phyloP scores from a whole-genome alignment of 1,284 basidiomycete species.

The Heliocybe sulcata region DNA sequence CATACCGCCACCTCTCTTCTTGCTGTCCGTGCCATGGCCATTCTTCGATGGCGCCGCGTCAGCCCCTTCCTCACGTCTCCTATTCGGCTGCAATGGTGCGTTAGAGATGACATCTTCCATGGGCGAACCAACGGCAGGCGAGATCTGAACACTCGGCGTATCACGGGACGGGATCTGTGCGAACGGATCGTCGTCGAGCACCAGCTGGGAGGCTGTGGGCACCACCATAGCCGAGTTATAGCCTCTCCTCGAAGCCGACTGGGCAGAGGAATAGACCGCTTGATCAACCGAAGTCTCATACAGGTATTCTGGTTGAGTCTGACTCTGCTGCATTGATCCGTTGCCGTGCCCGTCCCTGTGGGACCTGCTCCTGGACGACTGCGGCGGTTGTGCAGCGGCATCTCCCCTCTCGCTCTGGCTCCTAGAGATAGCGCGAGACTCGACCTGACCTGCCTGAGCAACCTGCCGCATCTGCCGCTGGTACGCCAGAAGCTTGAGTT shows the following conservation, averaged over 20 bases:
- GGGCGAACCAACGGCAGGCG: conserved; percentile 3
- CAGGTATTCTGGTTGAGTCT: conserved; percentile 37
- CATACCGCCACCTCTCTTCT: conserved; percentile 39
- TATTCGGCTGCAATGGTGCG: conserved; percentile 1
- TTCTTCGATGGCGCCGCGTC: conserved; percentile 16
- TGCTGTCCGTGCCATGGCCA: conserved; percentile 21
- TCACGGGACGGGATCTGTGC: conserved; percentile 26
- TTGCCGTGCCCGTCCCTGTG: conserved; percentile 15
- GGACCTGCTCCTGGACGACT: neutral
- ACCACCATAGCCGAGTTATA: conserved; percentile 37
- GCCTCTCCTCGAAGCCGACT: conserved; percentile 26
- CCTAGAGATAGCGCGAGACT: conserved; percentile 22
- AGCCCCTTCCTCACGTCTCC: neutral
- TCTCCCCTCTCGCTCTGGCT: conserved; percentile 39
- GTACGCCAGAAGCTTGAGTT: conserved; percentile 75
- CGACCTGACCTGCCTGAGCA: conserved; percentile 2
- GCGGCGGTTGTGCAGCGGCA: conserved; percentile 18
- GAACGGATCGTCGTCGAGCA: conserved; percentile 46
- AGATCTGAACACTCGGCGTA: conserved; percentile 4
- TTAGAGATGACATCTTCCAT: conserved; percentile 1
- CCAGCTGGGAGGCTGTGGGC: conserved; percentile 26
- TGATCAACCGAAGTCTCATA: conserved; percentile 40
- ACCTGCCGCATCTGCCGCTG: conserved; percentile 64
- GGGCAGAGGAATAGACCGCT: conserved; percentile 22
- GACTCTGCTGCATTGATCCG: conserved; percentile 16